phyloP scores from a whole-genome alignment of 2,329 filamentous ascomycete genomes.

The Arthrobotrys sinensis region DNA sequence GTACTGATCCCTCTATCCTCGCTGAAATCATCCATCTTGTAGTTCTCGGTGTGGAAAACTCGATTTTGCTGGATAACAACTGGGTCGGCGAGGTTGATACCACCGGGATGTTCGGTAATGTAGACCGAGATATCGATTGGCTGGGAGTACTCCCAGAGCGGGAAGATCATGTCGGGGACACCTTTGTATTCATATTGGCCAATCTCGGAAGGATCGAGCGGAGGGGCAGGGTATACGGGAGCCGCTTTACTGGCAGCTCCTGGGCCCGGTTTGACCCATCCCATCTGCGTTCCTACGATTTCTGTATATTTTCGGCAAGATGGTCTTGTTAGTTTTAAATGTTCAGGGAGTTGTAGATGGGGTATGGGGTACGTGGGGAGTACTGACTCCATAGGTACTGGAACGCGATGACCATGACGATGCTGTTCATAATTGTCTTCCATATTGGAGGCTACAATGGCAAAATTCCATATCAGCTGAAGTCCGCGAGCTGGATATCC shows the following conservation, averaged over 20 bases:
- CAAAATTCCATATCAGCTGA: conserved; percentile 66
- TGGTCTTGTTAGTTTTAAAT: not conserved
- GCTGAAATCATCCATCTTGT: conserved; percentile 82
- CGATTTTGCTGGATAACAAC: conserved; percentile 75
- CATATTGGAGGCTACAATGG: conserved; percentile 63
- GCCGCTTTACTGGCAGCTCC: conserved; percentile 69
- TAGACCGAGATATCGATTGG: conserved; percentile 87
- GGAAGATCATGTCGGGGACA: conserved; percentile 80
- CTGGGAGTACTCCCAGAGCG: conserved; percentile 88
- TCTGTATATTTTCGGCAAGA: conserved; percentile 6
- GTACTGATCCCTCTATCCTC: conserved; percentile 84
- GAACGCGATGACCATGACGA: conserved; percentile 73
- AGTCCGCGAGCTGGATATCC: not conserved
- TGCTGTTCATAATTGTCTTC: conserved; percentile 66
- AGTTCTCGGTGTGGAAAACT: conserved; percentile 84
- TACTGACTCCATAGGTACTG: conserved; percentile 74
- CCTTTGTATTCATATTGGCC: conserved; percentile 74
- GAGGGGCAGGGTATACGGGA: conserved; percentile 71
- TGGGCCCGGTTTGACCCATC: conserved; percentile 70
- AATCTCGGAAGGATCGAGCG: conserved; percentile 74
- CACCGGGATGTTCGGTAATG: conserved; percentile 81
- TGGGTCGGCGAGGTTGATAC: conserved; percentile 77
- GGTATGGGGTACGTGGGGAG: conserved; percentile 47
- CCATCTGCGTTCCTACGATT: conserved; percentile 66
- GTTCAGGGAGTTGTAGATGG: conserved; percentile 1